Evolutionary conservation across 2,329 filamentous ascomycete species (phyloP), one percentile per base, ranked within the genome.

Genomic region (Penicillium janthinellum): DNA sequence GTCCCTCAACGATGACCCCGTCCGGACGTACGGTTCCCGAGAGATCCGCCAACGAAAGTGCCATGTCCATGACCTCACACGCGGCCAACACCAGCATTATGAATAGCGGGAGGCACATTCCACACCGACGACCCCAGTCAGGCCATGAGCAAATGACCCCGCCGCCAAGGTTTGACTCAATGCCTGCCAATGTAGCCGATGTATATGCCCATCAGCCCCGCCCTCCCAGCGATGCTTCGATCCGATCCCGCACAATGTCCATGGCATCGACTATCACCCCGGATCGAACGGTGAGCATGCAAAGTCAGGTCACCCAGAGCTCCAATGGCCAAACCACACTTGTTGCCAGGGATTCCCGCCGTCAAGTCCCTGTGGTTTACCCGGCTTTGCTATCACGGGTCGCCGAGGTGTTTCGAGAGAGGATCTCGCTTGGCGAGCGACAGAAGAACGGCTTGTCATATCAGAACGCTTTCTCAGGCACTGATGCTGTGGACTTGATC

Each of bases 371-470:
- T 3, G 83, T 98, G 20, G 94, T 98, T 1, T 98, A 99, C 73
- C 95, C 95, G 25, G 95, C 95, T 38, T 80, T 98, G 49, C 82
- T 99, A 20, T 98, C 95, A n/a, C 88, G 90, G 56, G 95, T 99
- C 4, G 93, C 91, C 44, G 91, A 96, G 70, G 92, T 91, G 57
- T 98, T 99, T 77, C 88, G 91, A 54, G 91, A 96, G 69, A 89
- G 94, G 75, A 92, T 99, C 51, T 86, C 88, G 25, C 85, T 93
- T 25, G 88, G 90, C 55, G 95, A 98, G 71, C 88, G 93, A 63
- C 92, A 92, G 64, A 99, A 99, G 83, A 97, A 99, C 81, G 94
- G 94, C 57, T 82, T 99, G 62, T 92, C 94, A 2, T 99, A 99
- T 81, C 96, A 96, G 76, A 96, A 95, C 77, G 91, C 94, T 3